Percentiles rank a stretch among this genome's conserved stretches.
These are phyloP conservation scores for Piper longum DNA, from an alignment of 164 flowering plant species.

Conservation along the genomic window DNA sequence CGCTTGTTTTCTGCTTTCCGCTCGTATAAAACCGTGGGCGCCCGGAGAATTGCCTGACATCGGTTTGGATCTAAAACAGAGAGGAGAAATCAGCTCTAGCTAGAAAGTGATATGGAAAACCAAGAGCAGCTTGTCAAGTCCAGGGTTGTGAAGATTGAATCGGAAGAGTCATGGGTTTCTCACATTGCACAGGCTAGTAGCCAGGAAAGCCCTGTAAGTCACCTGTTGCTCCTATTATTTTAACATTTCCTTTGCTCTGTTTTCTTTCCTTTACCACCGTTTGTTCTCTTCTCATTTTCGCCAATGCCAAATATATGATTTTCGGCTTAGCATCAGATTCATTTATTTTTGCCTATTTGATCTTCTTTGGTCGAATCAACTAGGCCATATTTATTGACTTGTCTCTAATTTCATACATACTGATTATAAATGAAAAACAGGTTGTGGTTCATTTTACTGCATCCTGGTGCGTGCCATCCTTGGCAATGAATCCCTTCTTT, in stretches of 20 bases:
- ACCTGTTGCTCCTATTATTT: neutral
- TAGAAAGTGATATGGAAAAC: conserved; percentile 16
- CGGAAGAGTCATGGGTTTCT: conserved; percentile 44
- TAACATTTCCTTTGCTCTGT: neutral
- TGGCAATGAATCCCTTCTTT: conserved; percentile 46
- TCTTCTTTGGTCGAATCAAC: neutral
- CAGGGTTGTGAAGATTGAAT: conserved; percentile 41
- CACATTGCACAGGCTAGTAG: conserved; percentile 10
- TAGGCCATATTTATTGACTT: neutral
- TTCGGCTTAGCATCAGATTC: neutral
- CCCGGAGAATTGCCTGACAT: neutral
- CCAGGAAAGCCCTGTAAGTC: conserved; percentile 1
- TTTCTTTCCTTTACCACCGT: neutral
- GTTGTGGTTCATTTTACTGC: conserved; percentile 63
- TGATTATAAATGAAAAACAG: conserved; percentile 11
- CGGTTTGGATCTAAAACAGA: neutral
- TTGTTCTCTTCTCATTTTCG: neutral
- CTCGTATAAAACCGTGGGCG: neutral
- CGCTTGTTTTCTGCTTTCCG: no score
- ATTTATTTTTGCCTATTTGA: neutral
- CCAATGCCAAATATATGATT: neutral
- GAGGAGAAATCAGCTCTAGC: neutral
- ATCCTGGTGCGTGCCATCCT: conserved; percentile 66
- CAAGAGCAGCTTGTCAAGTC: conserved; percentile 25
- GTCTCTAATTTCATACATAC: neutral